Evolutionary conservation across 345 rosid species (phyloP).

Genomic region (Hypericum perforatum): DNA sequence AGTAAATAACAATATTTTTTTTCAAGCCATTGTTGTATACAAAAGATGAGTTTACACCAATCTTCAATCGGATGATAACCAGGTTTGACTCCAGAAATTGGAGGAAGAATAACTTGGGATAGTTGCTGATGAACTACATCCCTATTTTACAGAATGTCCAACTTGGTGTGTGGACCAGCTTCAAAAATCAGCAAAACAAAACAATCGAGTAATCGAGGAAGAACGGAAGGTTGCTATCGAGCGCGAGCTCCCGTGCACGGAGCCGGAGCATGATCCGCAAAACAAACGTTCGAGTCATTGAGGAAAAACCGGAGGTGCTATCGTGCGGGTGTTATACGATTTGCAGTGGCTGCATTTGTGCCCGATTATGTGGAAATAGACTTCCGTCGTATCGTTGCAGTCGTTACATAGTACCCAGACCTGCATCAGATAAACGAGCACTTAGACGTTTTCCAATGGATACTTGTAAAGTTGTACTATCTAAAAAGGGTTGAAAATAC

Average conservation of each 20-base stretch:
- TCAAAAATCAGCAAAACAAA: no score
- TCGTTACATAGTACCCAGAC: conserved; percentile 97
- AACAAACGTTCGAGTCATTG: conserved; percentile 23
- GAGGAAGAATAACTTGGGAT: conserved; percentile 9
- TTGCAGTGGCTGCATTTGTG: conserved; percentile 91
- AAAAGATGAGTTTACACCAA: conserved; percentile 3
- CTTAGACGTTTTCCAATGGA: no score
- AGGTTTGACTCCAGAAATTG: conserved; percentile 2
- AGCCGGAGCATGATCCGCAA: no score
- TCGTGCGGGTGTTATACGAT: conserved; percentile 81
- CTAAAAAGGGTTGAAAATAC: conserved; percentile 8
- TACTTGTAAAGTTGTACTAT: no score
- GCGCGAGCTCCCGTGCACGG: no score
- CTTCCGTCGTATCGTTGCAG: conserved; percentile 94
- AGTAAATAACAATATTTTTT: no score
- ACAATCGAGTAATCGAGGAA: no score
- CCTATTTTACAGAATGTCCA: no score
- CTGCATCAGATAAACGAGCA: conserved; percentile 20
- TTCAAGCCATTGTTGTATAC: no score
- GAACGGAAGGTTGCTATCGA: no score
- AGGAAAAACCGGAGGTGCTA: conserved; percentile 80
- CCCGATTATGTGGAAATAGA: conserved; percentile 74
- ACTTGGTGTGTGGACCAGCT: no score
- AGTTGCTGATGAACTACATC: not conserved
- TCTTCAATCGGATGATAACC: not conserved